A percentile compares a stretch with the other conserved stretches of the same genome.
phyloP scores from a whole-genome alignment of 1,284 basidiomycete species.

The Heterobasidion parviporum region DNA sequence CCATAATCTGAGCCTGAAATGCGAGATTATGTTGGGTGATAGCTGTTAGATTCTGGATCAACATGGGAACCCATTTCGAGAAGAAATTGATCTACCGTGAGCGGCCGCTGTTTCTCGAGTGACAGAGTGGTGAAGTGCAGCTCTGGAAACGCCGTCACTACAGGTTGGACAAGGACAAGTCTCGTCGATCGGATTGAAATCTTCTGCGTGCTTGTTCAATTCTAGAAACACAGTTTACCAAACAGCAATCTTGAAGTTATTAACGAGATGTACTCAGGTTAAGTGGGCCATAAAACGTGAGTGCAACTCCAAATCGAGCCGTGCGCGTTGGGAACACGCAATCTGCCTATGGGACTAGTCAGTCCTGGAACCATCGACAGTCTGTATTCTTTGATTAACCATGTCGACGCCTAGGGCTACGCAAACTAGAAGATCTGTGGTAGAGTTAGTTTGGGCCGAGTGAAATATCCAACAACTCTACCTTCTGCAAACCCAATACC shows the following conservation, averaged over 20 bases:
- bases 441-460: neutral
- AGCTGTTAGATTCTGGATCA: conserved; percentile 30
- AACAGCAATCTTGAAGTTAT: neutral
- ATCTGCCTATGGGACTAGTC: conserved; percentile 48
- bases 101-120: conserved; percentile 76
- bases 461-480: neutral
- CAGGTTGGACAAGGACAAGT: conserved; percentile 79
- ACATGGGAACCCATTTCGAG: neutral
- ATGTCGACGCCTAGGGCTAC: conserved; percentile 85
- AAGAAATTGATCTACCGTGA: conserved; percentile 43
- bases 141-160: conserved; percentile 50
- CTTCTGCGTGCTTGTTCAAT: conserved; percentile 59
- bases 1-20: conserved; percentile 80
- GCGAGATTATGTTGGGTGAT: conserved; percentile 74
- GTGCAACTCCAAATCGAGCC: conserved; percentile 78
- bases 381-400: conserved; percentile 30
- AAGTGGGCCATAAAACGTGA: conserved; percentile 71
- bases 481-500: conserved; percentile 87
- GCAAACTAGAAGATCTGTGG: conserved; percentile 72
- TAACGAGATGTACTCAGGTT: conserved; percentile 54
- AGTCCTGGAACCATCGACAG: too few relatives aligned
- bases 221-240: conserved; percentile 25
- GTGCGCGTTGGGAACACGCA: conserved; percentile 87
- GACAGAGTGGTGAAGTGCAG: conserved; percentile 63
- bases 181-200: conserved; percentile 64